Percentiles rank a stretch among this genome's conserved stretches.
Evolutionary conservation across 129 eudicot species (phyloP).

Genomic region (Calendula officinalis): DNA sequence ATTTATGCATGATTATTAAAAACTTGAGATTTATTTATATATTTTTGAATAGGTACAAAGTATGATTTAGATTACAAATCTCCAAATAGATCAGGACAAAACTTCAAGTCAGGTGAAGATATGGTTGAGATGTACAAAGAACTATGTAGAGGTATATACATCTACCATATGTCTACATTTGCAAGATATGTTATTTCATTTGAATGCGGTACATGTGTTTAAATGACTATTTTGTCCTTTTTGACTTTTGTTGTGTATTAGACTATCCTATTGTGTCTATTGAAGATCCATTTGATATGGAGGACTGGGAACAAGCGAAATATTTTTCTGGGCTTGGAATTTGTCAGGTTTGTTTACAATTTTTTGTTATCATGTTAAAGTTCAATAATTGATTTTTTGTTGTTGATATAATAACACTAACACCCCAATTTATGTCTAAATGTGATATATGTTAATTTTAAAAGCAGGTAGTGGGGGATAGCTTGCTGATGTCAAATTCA

Average conservation of each 20-base stretch:
- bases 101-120: constrained; percentile 93
- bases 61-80: constrained; percentile 84
- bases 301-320: constrained; percentile 95
- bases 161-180: not conserved
- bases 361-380: constrained; percentile 1
- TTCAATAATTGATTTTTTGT: too few relatives aligned
- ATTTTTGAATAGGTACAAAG: constrained; percentile 66
- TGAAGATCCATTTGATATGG: constrained; percentile 99
- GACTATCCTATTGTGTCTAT: constrained; percentile 97
- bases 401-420: too few relatives aligned
- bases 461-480: constrained; percentile 90
- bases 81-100: constrained; percentile 81
- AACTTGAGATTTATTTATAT: constrained; percentile 20
- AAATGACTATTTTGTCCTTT: not conserved
- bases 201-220: not conserved
- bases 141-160: constrained; percentile 65
- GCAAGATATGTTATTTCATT: constrained; percentile 1
- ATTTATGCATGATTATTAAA: constrained; percentile 4
- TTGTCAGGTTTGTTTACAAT: constrained; percentile 65
- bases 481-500: constrained; percentile 82
- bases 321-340: constrained; percentile 64
- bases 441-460: constrained; percentile 9
- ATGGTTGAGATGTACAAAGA: constrained; percentile 90
- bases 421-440: not conserved
- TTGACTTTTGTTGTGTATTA: constrained; percentile 27